A percentile compares a stretch with the other conserved stretches of the same genome.
Evolutionary conservation across 163 green algal genomes (phyloP).

Genomic region (Volvox carteri): DNA sequence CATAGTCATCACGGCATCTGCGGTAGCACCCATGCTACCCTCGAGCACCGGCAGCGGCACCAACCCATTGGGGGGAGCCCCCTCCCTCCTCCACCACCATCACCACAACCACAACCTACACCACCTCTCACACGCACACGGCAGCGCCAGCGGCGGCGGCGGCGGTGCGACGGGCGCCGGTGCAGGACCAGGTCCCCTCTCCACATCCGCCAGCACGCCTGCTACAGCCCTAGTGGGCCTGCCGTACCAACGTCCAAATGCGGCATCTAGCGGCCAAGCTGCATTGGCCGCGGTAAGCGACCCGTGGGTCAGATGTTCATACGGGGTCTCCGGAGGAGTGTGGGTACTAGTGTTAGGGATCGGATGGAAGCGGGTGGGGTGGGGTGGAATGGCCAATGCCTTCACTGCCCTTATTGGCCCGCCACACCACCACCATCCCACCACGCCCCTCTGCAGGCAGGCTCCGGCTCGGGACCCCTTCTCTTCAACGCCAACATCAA

Average conservation of each 20-base stretch:
- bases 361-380: too few relatives aligned
- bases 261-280: neutral
- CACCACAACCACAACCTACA: slow-evolving; percentile 10
- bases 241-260: slow-evolving; percentile 18
- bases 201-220: neutral
- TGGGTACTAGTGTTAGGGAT: neutral
- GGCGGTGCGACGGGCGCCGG: neutral
- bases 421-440: too few relatives aligned
- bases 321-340: neutral
- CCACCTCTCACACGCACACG: neutral
- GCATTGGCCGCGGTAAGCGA: neutral
- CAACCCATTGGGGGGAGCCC: neutral
- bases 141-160: neutral
- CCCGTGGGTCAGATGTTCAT: neutral
- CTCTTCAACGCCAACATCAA: neutral
- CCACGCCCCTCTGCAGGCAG: neutral
- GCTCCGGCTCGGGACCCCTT: neutral
- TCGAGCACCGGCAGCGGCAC: neutral
- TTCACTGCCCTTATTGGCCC: too few relatives aligned
- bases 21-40: neutral
- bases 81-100: slow-evolving; percentile 1
- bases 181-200: neutral
- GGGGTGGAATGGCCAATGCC: too few relatives aligned
- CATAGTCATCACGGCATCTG: slow-evolving; percentile 39
- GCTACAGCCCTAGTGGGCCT: neutral